Percentiles rank a stretch among this genome's conserved stretches.
These are phyloP conservation scores for Nannochloris sp. DNA, from an alignment of 139 green algal species.

Conservation along the genomic window DNA sequence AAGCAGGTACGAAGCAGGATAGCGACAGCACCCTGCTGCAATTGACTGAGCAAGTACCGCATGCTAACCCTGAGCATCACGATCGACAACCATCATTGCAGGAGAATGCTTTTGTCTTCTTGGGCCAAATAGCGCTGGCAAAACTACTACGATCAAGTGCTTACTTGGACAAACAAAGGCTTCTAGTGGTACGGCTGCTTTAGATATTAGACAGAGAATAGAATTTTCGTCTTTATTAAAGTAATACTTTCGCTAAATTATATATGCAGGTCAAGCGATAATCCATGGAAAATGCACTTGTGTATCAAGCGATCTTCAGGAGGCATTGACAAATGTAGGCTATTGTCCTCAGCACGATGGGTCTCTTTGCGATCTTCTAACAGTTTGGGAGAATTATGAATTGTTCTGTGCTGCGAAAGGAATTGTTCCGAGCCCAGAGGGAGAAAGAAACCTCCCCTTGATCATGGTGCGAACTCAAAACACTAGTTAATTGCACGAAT, in stretches of 20 bases:
- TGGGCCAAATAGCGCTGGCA: constrained; percentile 52
- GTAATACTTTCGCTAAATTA: too few relatives aligned
- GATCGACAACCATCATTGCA: constrained; percentile 16
- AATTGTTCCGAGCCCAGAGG: constrained; percentile 3
- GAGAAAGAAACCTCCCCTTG: too few relatives aligned
- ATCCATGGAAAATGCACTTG: constrained; percentile 62
- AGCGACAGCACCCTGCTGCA: too few relatives aligned
- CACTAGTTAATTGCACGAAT: too few relatives aligned
- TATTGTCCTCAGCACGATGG: constrained; percentile 95
- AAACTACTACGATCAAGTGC: constrained; percentile 53
- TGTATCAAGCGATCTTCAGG: constrained; percentile 47
- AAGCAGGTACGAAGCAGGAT: neutral
- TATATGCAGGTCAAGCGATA: constrained; percentile 60
- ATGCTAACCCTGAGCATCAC: neutral
- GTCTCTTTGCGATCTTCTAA: constrained; percentile 79
- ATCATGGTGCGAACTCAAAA: too few relatives aligned
- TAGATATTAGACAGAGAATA: too few relatives aligned
- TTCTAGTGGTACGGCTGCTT: neutral
- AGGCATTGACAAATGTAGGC: constrained; percentile 61
- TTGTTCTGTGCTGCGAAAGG: constrained; percentile 84
- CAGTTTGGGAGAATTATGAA: constrained; percentile 80
- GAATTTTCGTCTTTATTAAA: neutral
- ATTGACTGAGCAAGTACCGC: too few relatives aligned
- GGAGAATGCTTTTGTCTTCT: constrained; percentile 52
- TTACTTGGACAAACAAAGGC: constrained; percentile 26